Percentiles rank a stretch among this genome's conserved stretches.
Evolutionary conservation across 805 yeast species (phyloP).

Genomic region (Saturnispora ahearnii): DNA sequence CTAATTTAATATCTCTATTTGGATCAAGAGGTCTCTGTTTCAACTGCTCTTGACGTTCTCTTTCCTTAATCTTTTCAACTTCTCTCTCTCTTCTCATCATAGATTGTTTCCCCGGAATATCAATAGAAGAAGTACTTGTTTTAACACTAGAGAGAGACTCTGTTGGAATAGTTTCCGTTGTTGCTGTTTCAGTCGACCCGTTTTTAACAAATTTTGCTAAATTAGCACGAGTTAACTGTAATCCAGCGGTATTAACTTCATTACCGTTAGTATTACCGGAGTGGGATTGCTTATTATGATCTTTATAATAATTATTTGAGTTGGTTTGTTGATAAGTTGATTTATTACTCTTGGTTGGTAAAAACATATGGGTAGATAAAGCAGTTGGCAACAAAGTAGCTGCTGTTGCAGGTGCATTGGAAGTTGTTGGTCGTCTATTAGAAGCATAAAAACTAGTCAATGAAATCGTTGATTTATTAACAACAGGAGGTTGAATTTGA

Average conservation of each 20-base stretch:
- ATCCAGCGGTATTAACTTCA: not conserved
- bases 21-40: not conserved
- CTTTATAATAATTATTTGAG: not conserved
- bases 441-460: constrained; percentile 32
- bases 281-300: not conserved
- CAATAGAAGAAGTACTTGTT: constrained; percentile 22
- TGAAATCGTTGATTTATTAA: constrained; percentile 33
- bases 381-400: constrained; percentile 52
- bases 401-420: constrained; percentile 55
- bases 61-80: constrained; percentile 6
- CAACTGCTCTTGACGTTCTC: not conserved
- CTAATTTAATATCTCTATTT: constrained; percentile 7
- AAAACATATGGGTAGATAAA: constrained; percentile 50
- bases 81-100: constrained; percentile 7
- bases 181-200: not conserved
- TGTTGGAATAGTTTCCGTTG: not conserved
- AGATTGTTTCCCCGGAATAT: constrained; percentile 21
- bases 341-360: constrained; percentile 35
- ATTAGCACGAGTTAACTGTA: constrained; percentile 12
- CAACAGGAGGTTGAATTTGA: constrained; percentile 13
- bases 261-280: not conserved
- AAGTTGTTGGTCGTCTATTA: constrained; percentile 28
- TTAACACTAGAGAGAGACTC: constrained; percentile 22
- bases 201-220: constrained; percentile 6
- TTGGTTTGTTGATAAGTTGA: constrained; percentile 5